A percentile compares a stretch with the other conserved stretches of the same genome.
Evolutionary conservation across 148 eudicot genomes (phyloP).

Genomic region (Vaccinium macrocarpon): DNA sequence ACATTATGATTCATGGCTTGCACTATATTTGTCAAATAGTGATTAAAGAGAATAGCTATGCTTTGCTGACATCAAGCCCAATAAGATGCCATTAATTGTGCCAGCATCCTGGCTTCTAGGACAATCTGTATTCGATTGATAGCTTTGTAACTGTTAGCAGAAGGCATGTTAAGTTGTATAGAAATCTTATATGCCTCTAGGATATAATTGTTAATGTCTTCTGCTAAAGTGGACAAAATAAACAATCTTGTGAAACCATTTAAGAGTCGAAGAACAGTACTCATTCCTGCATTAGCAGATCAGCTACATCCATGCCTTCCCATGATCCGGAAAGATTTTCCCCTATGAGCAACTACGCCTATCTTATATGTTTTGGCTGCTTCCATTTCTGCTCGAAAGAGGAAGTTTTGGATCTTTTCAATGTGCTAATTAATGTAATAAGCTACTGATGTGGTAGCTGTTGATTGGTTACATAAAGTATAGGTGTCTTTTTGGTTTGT

Average conservation of each 20-base stretch:
- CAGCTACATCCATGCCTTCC: not conserved
- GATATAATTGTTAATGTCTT: not conserved
- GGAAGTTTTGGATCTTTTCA: conserved; percentile 6
- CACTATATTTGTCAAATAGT: not conserved
- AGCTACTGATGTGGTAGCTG: not conserved
- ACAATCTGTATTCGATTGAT: not conserved
- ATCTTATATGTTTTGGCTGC: not conserved
- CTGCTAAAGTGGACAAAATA: not conserved
- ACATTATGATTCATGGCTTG: not conserved
- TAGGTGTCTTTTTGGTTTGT: not conserved
- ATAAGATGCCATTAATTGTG: not conserved
- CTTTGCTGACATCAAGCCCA: not conserved
- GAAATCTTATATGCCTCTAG: not conserved
- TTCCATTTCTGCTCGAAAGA: not conserved
- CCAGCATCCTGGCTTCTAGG: not conserved
- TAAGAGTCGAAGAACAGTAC: not conserved
- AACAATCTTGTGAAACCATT: not conserved
- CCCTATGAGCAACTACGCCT: not conserved
- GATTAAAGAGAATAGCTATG: not conserved
- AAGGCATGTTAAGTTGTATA: not conserved
- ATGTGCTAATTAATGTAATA: not conserved
- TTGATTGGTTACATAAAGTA: not conserved
- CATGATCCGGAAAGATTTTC: not conserved
- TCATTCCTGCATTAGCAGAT: conserved; percentile 2
- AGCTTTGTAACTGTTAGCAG: not conserved